Evolutionary conservation across 441 rosid genomes (phyloP), one percentile per base, ranked within the genome.

Genomic region (Syzygium malaccense): DNA sequence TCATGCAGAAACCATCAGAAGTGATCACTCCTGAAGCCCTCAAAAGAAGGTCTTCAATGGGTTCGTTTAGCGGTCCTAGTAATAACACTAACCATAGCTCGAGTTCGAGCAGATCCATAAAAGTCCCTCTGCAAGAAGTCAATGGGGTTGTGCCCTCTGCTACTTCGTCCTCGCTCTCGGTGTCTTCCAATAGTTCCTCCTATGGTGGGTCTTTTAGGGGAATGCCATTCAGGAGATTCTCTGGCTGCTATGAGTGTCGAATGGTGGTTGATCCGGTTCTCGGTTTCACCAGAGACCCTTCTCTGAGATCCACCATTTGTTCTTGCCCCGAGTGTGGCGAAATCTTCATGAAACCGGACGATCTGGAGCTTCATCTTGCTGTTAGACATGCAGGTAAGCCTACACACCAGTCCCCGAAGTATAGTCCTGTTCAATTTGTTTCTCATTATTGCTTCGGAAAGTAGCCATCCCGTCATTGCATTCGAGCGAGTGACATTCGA

Each of bases 241-340:
- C 96, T 3, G 95, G 98, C 23, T 96, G 98, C 88, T 95, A 95
- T 83, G 98, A 96, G 90, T 96, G 96, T 88, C 90, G 94, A 87
- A 92, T 94, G 97, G 96, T 94, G 87, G 94, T 95, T 49, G 96
- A 96, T 88, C 98, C 98, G 86, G 92, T 95, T 91, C 94, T 96
- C 88, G 98, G 95, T 37, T 83, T 92, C 84, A 85, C 94, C 58
- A 93, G 94, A 92, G 96, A 94, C 85, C 94, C 96, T 88, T 93
- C 95, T 51, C 90, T 94, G 54, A 93, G 96, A 55, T 90, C 91
- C 13, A 92, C 91, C 89, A 92, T 94, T 54, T 93, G 92, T 84
- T 90, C 96, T 57, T 96, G 98, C 33, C 94, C 96, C 87, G 92
- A 94, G 28, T 95, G 98, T 85, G 95, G 96, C 54, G 95, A 95